Evolutionary conservation across 2,329 filamentous ascomycete genomes (phyloP), one percentile per base, ranked within the genome.

Genomic region (Pseudogymnoascus sp.): DNA sequence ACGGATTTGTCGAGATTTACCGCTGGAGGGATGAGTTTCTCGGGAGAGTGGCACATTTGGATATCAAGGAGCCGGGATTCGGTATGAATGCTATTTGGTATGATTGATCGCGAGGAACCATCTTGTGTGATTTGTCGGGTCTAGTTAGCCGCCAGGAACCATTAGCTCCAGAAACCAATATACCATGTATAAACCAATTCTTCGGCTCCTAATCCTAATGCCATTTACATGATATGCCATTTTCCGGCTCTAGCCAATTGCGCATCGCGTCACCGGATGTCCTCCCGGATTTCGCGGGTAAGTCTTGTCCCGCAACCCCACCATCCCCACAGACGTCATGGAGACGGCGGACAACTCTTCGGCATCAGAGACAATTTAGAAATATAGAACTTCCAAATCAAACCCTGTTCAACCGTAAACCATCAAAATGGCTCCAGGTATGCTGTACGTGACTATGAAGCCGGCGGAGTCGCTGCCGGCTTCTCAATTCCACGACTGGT

Each of bases 31-130:
- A 92, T 63, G 91, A 94, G 79, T 90, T 88, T 68, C 76, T 96
- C 61, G 87, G 85, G 1, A 79, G 91, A 3, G 91, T 95, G 6
- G 91, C 91, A 14, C 81, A 89, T 65, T 79, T 90, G 66, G 85
- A 90, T 68, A 86, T 95, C 38, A 85, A 86, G 5, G 91, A 95
- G 77, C 90, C 89, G n/a, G 91, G 91, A 1, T 96, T 96, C 73
- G 91, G 91, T 1, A 96, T 96, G 91, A 96, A 96, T 76, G 91
- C 91, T n/a, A 92, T 95, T 66, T 96, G 91, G 91, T 94, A 94
- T 74, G 89, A 95, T 75, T 91, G 70, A 12, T 35, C 23, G 19
- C 19, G 19, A 19, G 19, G 19, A 1, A n/a, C n/a, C n/a, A n/a
- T n/a, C n/a, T n/a, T n/a, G n/a, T 19, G 19, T 19, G 19, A 4